Conservation (phyloP, 257 asterid species). For the Vinca minor region DNA sequence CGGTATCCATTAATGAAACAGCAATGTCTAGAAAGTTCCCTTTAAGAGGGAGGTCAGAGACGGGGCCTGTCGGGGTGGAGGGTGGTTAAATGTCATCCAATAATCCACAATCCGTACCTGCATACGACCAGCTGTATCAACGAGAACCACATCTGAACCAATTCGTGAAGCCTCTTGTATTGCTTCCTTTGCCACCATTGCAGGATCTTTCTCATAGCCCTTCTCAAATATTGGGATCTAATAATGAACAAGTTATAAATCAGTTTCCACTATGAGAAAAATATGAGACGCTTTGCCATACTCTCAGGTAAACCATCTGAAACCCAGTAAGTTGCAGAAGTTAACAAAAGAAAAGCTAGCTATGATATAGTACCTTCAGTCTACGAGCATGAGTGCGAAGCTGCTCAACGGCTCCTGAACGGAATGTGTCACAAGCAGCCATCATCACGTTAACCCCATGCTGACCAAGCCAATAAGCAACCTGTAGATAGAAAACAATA, state of each 20-base stretch:
- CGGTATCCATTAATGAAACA: no score
- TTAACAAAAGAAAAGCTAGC: constrained; percentile 2
- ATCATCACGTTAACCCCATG: constrained; percentile 77
- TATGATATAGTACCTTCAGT: constrained; percentile 53
- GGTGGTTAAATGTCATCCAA: no score
- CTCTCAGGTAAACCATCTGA: not conserved
- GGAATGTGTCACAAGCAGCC: constrained; percentile 99
- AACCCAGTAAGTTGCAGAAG: not conserved
- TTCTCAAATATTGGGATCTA: constrained; percentile 87
- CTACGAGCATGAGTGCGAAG: constrained; percentile 95
- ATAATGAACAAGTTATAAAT: constrained; percentile 7
- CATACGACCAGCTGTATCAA: no score
- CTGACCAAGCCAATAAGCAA: constrained; percentile 96
- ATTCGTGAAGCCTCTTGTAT: no score
- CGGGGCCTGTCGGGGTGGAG: no score
- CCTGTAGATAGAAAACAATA: constrained; percentile 33
- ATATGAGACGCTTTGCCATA: not conserved
- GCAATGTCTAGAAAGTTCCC: not conserved
- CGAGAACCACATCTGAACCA: no score
- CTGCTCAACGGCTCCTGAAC: constrained; percentile 99
- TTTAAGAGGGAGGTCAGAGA: not conserved
- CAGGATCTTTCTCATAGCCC: no score
- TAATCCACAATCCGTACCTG: no score
- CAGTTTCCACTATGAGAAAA: constrained; percentile 3
- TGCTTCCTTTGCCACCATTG: no score